A percentile compares a stretch with the other conserved stretches of the same genome.
phyloP scores from a whole-genome alignment of 371 early-diverging fungal species.

The Rhizopus delemar region DNA sequence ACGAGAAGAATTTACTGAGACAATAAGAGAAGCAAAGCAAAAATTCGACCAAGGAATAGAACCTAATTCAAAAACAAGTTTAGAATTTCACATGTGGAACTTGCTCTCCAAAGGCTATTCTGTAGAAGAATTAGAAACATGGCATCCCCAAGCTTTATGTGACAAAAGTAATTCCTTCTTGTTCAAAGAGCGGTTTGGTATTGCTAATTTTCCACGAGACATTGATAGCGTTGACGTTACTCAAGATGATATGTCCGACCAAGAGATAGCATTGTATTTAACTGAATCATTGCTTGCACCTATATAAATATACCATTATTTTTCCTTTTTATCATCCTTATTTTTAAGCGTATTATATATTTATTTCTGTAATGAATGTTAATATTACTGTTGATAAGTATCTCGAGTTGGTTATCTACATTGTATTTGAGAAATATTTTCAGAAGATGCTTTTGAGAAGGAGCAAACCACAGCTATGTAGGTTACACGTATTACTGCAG shows the following conservation, averaged over 20 bases:
- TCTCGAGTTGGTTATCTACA: no score
- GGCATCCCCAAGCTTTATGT: neutral
- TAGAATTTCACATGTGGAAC: neutral
- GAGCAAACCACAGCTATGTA: no score
- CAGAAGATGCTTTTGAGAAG: no score
- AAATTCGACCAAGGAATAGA: neutral
- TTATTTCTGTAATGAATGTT: no score
- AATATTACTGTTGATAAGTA: no score
- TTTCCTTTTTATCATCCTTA: no score
- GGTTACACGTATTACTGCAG: no score
- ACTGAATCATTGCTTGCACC: no score
- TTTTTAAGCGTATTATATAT: no score
- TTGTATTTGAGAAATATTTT: no score
- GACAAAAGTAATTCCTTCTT: neutral
- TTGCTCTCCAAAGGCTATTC: neutral
- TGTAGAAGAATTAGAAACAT: neutral
- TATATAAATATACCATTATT: no score
- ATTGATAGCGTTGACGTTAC: neutral
- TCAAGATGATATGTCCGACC: neutral
- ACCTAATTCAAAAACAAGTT: neutral
- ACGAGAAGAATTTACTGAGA: neutral
- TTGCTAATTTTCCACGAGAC: neutral
- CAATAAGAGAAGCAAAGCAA: neutral
- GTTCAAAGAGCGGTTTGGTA: neutral
- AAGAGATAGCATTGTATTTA: neutral